A percentile compares a stretch with the other conserved stretches of the same genome.
These are phyloP conservation scores for Furcasterigmium furcatum DNA, from an alignment of 2,329 filamentous ascomycete species.

Conservation along the genomic window DNA sequence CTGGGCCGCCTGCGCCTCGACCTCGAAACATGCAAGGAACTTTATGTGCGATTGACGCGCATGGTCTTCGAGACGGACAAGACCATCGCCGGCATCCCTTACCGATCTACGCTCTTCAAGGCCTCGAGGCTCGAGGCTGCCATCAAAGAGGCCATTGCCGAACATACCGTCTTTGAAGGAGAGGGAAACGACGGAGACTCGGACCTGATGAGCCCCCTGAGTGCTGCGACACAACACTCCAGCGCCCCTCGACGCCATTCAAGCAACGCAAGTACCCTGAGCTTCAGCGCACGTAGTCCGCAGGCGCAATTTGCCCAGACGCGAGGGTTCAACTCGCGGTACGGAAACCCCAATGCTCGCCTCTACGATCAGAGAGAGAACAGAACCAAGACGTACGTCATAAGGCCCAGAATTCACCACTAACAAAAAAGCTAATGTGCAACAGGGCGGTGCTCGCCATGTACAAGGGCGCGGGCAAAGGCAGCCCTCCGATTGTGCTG, in stretches of 20 bases:
- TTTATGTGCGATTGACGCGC: slow-evolving; percentile 92
- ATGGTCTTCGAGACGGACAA: slow-evolving; percentile 98
- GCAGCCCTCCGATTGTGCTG: slow-evolving; percentile 67
- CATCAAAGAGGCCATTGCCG: slow-evolving; percentile 82
- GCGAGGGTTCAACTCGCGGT: slow-evolving; percentile 48
- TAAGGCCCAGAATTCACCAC: neutral
- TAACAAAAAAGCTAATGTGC: slow-evolving; percentile 1
- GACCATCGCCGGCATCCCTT: slow-evolving; percentile 93
- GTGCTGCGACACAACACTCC: slow-evolving; percentile 17
- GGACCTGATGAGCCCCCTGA: slow-evolving; percentile 37
- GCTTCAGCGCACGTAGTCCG: slow-evolving; percentile 68
- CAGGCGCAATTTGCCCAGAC: slow-evolving; percentile 53
- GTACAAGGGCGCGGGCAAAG: slow-evolving; percentile 76
- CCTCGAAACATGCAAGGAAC: slow-evolving; percentile 93
- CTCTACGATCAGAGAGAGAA: slow-evolving; percentile 87
- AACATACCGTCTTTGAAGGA: slow-evolving; percentile 74
- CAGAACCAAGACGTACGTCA: slow-evolving; percentile 81
- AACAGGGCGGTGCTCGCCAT: slow-evolving; percentile 85
- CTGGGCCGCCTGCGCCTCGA: slow-evolving; percentile 87
- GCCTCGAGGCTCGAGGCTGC: slow-evolving; percentile 93
- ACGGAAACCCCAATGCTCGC: slow-evolving; percentile 79
- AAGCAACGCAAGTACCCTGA: slow-evolving; percentile 80
- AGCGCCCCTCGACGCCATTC: slow-evolving; percentile 54
- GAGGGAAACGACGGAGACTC: slow-evolving; percentile 75
- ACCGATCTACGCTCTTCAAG: slow-evolving; percentile 93